These are phyloP conservation scores for Magnolia changhungtana DNA, from an alignment of 164 flowering plant species.

Conservation along the genomic window DNA sequence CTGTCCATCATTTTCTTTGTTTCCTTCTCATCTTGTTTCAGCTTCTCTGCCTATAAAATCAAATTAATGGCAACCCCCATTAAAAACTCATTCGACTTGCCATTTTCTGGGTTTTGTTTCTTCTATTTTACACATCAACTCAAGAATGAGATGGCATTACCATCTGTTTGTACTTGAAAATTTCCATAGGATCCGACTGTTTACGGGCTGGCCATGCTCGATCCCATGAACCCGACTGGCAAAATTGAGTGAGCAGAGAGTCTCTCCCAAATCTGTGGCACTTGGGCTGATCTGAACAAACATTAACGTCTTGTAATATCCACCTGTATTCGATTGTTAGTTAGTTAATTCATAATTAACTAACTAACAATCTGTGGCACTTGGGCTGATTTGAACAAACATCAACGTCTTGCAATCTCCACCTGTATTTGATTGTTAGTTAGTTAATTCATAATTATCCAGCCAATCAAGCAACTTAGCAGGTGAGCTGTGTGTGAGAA, in stretches of 20 bases:
- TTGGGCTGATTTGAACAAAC: conserved; percentile 91
- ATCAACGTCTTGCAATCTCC: conserved; percentile 93
- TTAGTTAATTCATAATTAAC: neutral
- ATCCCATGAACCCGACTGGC: conserved; percentile 83
- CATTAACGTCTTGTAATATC: conserved; percentile 93
- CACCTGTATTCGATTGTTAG: conserved; percentile 44
- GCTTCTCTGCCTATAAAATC: conserved; percentile 66
- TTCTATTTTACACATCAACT: neutral
- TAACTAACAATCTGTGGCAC: no score
- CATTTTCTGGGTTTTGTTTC: neutral
- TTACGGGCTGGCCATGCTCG: conserved; percentile 81
- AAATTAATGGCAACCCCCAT: neutral
- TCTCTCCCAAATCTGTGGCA: conserved; percentile 68
- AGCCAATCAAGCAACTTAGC: no score
- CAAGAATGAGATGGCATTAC: conserved; percentile 28
- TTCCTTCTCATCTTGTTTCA: conserved; percentile 87
- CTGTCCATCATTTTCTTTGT: conserved; percentile 67
- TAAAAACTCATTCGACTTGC: neutral
- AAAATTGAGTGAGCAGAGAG: conserved; percentile 81
- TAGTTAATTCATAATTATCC: neutral
- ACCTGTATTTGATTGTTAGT: conserved; percentile 38
- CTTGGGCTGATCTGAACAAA: conserved; percentile 88
- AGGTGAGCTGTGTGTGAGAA: no score
- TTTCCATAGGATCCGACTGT: conserved; percentile 62
- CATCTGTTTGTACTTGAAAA: conserved; percentile 79